phyloP scores from a whole-genome alignment of 225 moss, liverwort and hornwort species.

The Polytrichum formosum region DNA sequence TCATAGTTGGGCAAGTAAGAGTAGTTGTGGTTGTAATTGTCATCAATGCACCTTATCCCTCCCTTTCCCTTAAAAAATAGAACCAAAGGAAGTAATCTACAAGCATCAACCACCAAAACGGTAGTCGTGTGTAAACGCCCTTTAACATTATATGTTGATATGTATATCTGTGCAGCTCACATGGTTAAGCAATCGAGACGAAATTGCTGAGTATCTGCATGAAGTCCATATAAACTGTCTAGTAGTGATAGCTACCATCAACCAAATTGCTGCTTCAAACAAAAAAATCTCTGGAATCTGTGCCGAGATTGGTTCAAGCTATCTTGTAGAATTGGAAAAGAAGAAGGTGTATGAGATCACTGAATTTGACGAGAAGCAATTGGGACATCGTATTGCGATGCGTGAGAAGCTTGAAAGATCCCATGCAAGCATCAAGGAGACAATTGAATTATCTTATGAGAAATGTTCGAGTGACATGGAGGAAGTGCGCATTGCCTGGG shows the following conservation, averaged over 20 bases:
- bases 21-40: too few relatives aligned
- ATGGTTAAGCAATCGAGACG: constrained; percentile 44
- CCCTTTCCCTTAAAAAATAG: too few relatives aligned
- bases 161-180: constrained; percentile 36
- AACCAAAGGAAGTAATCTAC: too few relatives aligned
- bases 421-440: constrained; percentile 48
- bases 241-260: constrained; percentile 59
- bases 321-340: constrained; percentile 57
- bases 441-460: constrained; percentile 53
- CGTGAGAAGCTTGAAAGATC: constrained; percentile 46
- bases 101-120: too few relatives aligned
- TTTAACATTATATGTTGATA: too few relatives aligned
- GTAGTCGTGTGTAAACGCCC: too few relatives aligned
- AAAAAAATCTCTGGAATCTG: constrained; percentile 54
- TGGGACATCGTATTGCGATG: constrained; percentile 34
- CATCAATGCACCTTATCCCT: too few relatives aligned
- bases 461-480: constrained; percentile 78
- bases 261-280: constrained; percentile 58
- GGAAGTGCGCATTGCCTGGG: constrained; percentile 72
- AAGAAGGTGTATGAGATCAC: constrained; percentile 65
- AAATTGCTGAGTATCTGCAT: constrained; percentile 41
- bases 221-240: constrained; percentile 53
- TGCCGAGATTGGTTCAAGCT: constrained; percentile 37
- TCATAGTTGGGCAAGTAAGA: too few relatives aligned
- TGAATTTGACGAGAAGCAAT: constrained; percentile 67